phyloP scores from a whole-genome alignment of 495 filamentous ascomycete genomes.

The Letharia lupina region DNA sequence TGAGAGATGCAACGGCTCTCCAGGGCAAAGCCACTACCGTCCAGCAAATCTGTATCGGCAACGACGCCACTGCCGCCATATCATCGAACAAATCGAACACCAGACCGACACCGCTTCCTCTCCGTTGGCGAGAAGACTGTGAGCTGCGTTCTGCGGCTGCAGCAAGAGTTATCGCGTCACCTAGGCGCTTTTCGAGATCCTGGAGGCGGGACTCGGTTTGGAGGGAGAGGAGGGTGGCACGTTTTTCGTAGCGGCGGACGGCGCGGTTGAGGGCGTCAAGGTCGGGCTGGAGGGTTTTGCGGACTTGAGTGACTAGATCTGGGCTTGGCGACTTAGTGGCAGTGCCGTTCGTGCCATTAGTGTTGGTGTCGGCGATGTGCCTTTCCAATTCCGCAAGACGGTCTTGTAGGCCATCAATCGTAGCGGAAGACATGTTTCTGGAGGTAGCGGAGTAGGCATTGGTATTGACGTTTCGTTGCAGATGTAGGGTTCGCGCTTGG shows the following conservation, averaged over 20 bases:
- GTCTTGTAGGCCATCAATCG: slow-evolving; percentile 48
- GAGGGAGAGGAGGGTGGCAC: slow-evolving; percentile 57
- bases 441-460: slow-evolving; percentile 38
- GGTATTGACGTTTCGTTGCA: slow-evolving; percentile 64
- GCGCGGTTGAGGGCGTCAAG: slow-evolving; percentile 85
- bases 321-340: slow-evolving; percentile 27
- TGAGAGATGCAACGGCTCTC: slow-evolving; percentile 1
- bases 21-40: slow-evolving; percentile 20
- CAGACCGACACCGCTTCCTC: slow-evolving; percentile 21
- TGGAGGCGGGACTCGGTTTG: slow-evolving; percentile 69
- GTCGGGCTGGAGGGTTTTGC: slow-evolving; percentile 62
- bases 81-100: slow-evolving; percentile 26
- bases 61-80: slow-evolving; percentile 15
- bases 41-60: slow-evolving; percentile 32
- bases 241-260: slow-evolving; percentile 89
- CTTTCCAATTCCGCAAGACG: slow-evolving; percentile 68
- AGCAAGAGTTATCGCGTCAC: slow-evolving; percentile 71
- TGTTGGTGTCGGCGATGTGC: slow-evolving; percentile 40
- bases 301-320: slow-evolving; percentile 51
- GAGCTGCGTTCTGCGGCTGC: slow-evolving; percentile 57
- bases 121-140: slow-evolving; percentile 20
- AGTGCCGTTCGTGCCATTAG: slow-evolving; percentile 14
- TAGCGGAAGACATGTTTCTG: slow-evolving; percentile 33
- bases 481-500: slow-evolving; percentile 67
- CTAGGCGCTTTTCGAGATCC: slow-evolving; percentile 58